Base-by-base conservation (phyloP, 1,139 yeast genomes). In the Pichia kudriavzevii region DNA sequence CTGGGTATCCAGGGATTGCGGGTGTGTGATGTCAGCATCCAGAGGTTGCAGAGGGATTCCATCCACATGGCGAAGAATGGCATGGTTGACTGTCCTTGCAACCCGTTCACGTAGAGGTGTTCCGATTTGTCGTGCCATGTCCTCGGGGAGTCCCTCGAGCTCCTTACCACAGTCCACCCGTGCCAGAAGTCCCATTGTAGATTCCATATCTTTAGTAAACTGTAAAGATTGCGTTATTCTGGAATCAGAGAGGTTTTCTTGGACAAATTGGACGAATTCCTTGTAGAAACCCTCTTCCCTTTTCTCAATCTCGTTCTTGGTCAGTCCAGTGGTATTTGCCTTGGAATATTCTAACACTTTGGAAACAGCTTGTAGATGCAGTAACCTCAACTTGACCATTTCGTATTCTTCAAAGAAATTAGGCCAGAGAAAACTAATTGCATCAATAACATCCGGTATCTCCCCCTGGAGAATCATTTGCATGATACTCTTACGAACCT, bases 171-270 rank as follows among this genome's bases (percentile, higher is more conserved):
- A 75, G n/a, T n/a, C n/a, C n/a, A n/a, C n/a, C n/a, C n/a, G n/a
- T 46, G 82, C 76, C 22, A 80, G 59, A 30, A 69, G 61, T 36
- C 85, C 77, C 84, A 80, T 79, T 8, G 84, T 74, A 23, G 76
- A 60, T 49, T 80, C 88, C 42, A 80, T 59, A 45, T 79, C 84
- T 41, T 72, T 70, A 56, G 79, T 60, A 50, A 60, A 77, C 43
- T 52, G 61, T 55, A 52, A 59, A 53, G 55, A 79, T 57, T 59
- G 62, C 63, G 30, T 72, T 55, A 16, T 82, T 78, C 55, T 76
- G 68, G 46, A 33, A 41, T 66, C 66, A 4, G 81, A 69, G 45
- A 80, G 56, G 48, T 76, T 75, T 24, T 68, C 74, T 39, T 78
- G 65, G 3, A 80, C 77, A 58, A 81, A 81, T 12, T 62, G 58